phyloP scores from a whole-genome alignment of 345 rosid genomes.

The Eucalyptus marginata region DNA sequence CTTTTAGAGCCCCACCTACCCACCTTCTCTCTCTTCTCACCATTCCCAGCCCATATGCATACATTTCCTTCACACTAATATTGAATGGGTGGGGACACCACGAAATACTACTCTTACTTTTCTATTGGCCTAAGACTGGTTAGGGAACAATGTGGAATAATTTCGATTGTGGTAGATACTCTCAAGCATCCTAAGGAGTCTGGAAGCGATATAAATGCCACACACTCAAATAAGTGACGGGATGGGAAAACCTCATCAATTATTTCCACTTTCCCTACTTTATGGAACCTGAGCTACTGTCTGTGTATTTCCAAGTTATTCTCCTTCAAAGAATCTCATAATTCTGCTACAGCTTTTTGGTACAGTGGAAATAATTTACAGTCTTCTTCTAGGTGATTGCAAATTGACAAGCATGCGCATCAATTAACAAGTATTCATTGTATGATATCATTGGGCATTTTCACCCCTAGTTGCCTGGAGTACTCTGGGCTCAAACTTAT shows the following conservation, averaged over 20 bases:
- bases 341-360: neutral
- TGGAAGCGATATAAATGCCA: neutral
- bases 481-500: neutral
- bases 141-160: neutral
- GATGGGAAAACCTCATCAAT: neutral
- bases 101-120: neutral
- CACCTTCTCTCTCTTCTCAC: neutral
- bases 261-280: neutral
- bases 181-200: neutral
- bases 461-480: neutral
- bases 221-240: neutral
- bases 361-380: neutral
- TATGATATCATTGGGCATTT: neutral
- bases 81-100: neutral
- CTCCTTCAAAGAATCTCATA: neutral
- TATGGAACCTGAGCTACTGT: neutral
- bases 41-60: neutral
- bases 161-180: neutral
- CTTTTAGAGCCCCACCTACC: neutral
- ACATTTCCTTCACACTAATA: neutral
- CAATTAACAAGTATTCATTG: neutral
- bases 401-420: neutral
- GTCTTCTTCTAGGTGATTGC: neutral
- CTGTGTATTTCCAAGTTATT: neutral
- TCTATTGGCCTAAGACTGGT: neutral